phyloP scores from a whole-genome alignment of 2,329 filamentous ascomycete species.

The Acephala macrosclerotiorum region DNA sequence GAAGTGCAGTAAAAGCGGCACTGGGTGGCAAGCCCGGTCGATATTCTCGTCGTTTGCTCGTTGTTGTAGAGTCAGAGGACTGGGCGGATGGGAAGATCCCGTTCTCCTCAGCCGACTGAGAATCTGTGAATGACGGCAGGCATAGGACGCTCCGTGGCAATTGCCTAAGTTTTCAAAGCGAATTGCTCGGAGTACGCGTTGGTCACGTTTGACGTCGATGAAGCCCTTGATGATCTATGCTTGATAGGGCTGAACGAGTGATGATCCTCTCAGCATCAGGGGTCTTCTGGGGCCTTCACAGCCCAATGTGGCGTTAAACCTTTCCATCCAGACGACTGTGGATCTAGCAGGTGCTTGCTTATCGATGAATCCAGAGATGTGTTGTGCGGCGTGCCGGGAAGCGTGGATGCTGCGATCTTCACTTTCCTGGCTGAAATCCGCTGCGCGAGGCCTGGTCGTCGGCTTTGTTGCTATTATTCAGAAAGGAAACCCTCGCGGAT shows the following conservation, averaged over 20 bases:
- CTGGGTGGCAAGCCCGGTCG: background rate
- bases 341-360: background rate
- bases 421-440: slow-evolving; percentile 1
- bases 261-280: slow-evolving; percentile 13
- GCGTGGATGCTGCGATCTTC: background rate
- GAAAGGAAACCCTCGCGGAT: no score
- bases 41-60: background rate
- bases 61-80: background rate
- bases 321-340: background rate
- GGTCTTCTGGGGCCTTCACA: background rate
- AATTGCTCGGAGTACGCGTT: slow-evolving; percentile 14
- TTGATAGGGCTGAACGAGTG: slow-evolving; percentile 18
- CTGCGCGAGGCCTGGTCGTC: background rate
- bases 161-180: background rate
- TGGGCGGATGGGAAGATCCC: background rate
- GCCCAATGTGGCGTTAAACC: slow-evolving; percentile 20
- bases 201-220: slow-evolving; percentile 10
- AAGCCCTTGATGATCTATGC: slow-evolving; percentile 21
- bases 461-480: no score
- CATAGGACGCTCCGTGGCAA: background rate
- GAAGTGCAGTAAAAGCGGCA: slow-evolving; percentile 1
- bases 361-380: background rate
- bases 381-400: background rate
- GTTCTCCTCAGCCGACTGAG: background rate
- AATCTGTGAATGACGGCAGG: background rate